Base-by-base conservation (phyloP, 495 filamentous ascomycete genomes). In the Neurospora sp. region DNA sequence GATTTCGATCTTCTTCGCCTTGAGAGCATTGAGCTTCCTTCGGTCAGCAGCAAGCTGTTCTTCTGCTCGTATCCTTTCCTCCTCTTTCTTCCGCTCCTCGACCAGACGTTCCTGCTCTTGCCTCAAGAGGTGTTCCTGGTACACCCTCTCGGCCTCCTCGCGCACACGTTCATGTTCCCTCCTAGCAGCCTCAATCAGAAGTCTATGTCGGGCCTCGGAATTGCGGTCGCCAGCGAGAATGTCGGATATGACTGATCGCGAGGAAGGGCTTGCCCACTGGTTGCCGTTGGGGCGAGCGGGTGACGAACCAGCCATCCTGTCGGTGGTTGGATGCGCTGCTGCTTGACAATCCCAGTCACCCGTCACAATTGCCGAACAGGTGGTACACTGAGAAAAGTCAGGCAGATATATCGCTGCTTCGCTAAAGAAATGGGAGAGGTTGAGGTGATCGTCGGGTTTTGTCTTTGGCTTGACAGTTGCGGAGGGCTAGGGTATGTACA, bases 161-260 rank as follows among this genome's bases (percentile, higher is more conserved):
- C 90, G 84, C 18, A 94, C 83, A 16, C 86, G 85, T 2, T 91
- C 87, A 76, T 94, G 91, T 72, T 88, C 85, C 27, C 82, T 85
- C 16, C 86, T 87, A 1, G 89, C 91, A 53, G 86, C 82, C 48
- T 89, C 88, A 18, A 95, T 86, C 2, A 91, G 88, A 68, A 85
- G 84, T 71, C 85, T 85, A 72, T 93, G 90, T 7, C 82, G 82
- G 20, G 81, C 77, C 68, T 82, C 83, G 22, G 84, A 82, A 71
- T 87, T 84, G n/a, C 84, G 77, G 44, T 75, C 74, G 44, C 83
- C 83, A 68, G 69, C 39, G 10, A 86, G 74, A 44, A 83, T 74
- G 16, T 82, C 80, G 45, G 80, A 77, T n/a, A 85, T 71, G 20
- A 78, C 74, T 35, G 76, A 70, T 69, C 80, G 74, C 35, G 81